Percentiles rank a stretch among this genome's conserved stretches.
Conservation (phyloP, 805 yeast genomes). For the Candida takata region DNA sequence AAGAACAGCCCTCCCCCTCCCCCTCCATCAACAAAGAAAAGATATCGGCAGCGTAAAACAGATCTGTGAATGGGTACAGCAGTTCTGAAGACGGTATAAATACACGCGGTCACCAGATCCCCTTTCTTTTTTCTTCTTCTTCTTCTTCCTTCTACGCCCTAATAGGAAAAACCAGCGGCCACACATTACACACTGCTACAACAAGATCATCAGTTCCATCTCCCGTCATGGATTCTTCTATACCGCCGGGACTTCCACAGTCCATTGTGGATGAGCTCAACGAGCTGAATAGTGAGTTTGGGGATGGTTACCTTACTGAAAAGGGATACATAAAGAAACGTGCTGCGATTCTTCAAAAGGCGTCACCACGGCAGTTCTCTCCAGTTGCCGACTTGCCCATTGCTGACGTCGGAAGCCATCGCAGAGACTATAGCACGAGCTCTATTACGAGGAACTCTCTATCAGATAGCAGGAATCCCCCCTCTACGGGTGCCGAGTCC, state of each 20-base stretch:
- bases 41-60: too few species aligned
- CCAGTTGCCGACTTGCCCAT: conserved; percentile 3
- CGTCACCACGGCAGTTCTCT: not conserved
- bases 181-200: too few species aligned
- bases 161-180: too few species aligned
- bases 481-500: conserved; percentile 20
- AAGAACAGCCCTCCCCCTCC: too few species aligned
- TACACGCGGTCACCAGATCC: too few species aligned
- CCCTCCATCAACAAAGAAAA: too few species aligned
- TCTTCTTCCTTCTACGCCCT: too few species aligned
- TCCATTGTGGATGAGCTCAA: conserved; percentile 24
- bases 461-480: conserved; percentile 1
- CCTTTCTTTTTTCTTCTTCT: too few species aligned
- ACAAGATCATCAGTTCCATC: too few species aligned
- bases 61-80: too few species aligned
- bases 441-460: conserved; percentile 26
- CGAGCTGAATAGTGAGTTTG: conserved; percentile 42
- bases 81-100: too few species aligned
- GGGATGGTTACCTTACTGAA: conserved; percentile 66
- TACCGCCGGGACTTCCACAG: conserved; percentile 19
- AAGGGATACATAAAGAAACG: conserved; percentile 66
- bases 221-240: conserved; percentile 22
- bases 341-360: conserved; percentile 28
- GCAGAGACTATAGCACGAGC: conserved; percentile 21
- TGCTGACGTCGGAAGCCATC: conserved; percentile 6